A percentile compares a stretch with the other conserved stretches of the same genome.
Conservation (phyloP, 805 yeast species). For the Hemisphaericaspora nanyangensis region DNA sequence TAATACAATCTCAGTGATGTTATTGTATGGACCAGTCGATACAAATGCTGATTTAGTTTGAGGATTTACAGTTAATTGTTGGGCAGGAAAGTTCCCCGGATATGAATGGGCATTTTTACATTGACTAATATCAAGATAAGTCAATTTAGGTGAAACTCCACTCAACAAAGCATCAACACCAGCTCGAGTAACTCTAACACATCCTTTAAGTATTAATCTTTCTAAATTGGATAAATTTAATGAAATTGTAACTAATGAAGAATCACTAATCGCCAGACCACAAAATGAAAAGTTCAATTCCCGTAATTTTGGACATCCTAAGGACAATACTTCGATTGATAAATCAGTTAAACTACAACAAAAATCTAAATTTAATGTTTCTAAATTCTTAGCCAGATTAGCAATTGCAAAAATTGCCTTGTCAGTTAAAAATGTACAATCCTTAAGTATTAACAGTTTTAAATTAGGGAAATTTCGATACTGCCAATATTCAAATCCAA, state of each 20-base stretch:
- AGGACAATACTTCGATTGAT: slow-evolving; percentile 60
- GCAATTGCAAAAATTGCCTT: slow-evolving; percentile 59
- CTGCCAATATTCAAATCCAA: slow-evolving; percentile 67
- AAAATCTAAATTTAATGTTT: slow-evolving; percentile 58
- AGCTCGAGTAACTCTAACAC: slow-evolving; percentile 71
- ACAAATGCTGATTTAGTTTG: slow-evolving; percentile 57
- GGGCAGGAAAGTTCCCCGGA: slow-evolving; percentile 59
- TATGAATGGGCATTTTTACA: slow-evolving; percentile 66
- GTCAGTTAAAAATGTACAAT: slow-evolving; percentile 72
- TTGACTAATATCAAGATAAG: slow-evolving; percentile 59
- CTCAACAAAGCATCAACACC: slow-evolving; percentile 67
- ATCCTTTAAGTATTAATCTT: slow-evolving; percentile 56
- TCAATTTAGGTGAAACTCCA: slow-evolving; percentile 47
- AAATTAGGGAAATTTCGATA: slow-evolving; percentile 52
- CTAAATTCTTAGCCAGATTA: slow-evolving; percentile 55
- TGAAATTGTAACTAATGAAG: slow-evolving; percentile 58
- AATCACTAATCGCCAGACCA: slow-evolving; percentile 76
- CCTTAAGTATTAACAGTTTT: slow-evolving; percentile 52
- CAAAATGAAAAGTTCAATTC: slow-evolving; percentile 64
- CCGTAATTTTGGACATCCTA: slow-evolving; percentile 58
- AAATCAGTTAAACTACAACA: slow-evolving; percentile 74
- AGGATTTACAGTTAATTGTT: slow-evolving; percentile 46
- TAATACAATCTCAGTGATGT: slow-evolving; percentile 56
- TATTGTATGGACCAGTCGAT: slow-evolving; percentile 48
- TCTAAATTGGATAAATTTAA: slow-evolving; percentile 48